Base-by-base conservation (phyloP, 1,284 basidiomycete species). In the Malassezia pachydermatis region DNA sequence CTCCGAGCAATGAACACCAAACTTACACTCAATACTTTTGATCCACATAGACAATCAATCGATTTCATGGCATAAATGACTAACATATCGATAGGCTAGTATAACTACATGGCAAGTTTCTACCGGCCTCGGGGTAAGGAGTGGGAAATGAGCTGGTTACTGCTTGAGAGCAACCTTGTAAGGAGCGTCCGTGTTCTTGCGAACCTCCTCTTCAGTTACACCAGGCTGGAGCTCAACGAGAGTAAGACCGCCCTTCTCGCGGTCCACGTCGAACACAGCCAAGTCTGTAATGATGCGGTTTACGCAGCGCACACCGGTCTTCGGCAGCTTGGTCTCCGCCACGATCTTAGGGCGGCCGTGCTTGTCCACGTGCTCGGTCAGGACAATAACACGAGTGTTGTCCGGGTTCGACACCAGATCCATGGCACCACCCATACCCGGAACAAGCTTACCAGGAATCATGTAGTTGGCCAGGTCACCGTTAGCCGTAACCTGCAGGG, bases 381-480 rank as follows among this genome's bases (percentile, higher is more conserved):
- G 79, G 4, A 80, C 86, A 51, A 92, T 86, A 55, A 76, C 74
- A 36, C 59, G 59, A 40, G 62, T 59, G 25, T 56, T 48, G 30
- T 48, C 36, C 0, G 60, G 63, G 47, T 58, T 59, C 19, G 57
- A 57, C 28, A 62, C 58, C 13, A 64, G 81, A 69, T 92, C 88
- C 88, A 94, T 94, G 1, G 89, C 88, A 49, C 90, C 89, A 24
- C 89, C 89, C 71, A 94, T 89, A 41, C 86, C 86, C 46, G 57
- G 55, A 14, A 63, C 60, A 67, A 88, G 79, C 74, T 90, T 88
- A 25, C 87, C 86, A 13, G 89, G 89, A 61, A 95, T 88, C 88
- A 94, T 95, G 72, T 87, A 96, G 76, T 96, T 96, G 42, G 92
- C 90, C 54, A 96, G 84, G 70, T 96, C 89, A 88, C 81, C 92